Percentiles rank a stretch among this genome's conserved stretches.
These are phyloP conservation scores for Phytophthora pini DNA, from an alignment of 352 stramenopile genomes.

Conservation along the genomic window DNA sequence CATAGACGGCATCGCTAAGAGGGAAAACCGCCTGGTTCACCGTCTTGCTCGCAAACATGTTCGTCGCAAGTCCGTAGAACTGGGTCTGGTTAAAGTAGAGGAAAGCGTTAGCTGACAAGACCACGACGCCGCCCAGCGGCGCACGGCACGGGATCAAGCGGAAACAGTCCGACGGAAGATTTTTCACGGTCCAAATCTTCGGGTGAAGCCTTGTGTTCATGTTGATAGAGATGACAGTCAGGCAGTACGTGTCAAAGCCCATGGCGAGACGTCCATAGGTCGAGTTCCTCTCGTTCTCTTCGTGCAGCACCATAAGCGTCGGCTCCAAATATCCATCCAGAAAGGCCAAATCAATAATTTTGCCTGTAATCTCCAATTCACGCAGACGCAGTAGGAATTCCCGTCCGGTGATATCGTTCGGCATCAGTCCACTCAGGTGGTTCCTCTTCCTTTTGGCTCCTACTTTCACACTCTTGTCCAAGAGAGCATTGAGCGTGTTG, in stretches of 20 bases:
- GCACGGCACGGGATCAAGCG: slow-evolving; percentile 73
- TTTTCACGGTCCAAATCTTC: slow-evolving; percentile 89
- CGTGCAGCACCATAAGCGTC: slow-evolving; percentile 87
- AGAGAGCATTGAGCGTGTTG: slow-evolving; percentile 60
- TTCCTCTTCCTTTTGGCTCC: slow-evolving; percentile 78
- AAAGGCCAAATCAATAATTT: slow-evolving; percentile 84
- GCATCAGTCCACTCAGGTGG: slow-evolving; percentile 67
- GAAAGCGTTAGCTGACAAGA: slow-evolving; percentile 82
- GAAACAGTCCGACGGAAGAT: slow-evolving; percentile 83
- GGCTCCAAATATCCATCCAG: slow-evolving; percentile 87
- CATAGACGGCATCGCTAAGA: slow-evolving; percentile 66
- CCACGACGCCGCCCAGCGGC: slow-evolving; percentile 75
- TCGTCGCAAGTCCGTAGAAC: slow-evolving; percentile 79
- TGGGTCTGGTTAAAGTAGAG: slow-evolving; percentile 91
- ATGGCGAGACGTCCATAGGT: slow-evolving; percentile 70
- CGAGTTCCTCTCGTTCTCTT: slow-evolving; percentile 82
- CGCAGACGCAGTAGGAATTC: slow-evolving; percentile 81
- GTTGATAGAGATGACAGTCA: slow-evolving; percentile 90
- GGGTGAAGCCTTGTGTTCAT: slow-evolving; percentile 85
- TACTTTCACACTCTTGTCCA: slow-evolving; percentile 88
- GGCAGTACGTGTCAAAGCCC: slow-evolving; percentile 83
- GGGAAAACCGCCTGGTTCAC: slow-evolving; percentile 79
- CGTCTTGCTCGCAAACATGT: slow-evolving; percentile 75
- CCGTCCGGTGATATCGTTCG: slow-evolving; percentile 73
- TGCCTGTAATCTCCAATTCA: slow-evolving; percentile 79